These are phyloP conservation scores for Ciborinia camelliae DNA, from an alignment of 2,329 filamentous ascomycete species.

Conservation along the genomic window DNA sequence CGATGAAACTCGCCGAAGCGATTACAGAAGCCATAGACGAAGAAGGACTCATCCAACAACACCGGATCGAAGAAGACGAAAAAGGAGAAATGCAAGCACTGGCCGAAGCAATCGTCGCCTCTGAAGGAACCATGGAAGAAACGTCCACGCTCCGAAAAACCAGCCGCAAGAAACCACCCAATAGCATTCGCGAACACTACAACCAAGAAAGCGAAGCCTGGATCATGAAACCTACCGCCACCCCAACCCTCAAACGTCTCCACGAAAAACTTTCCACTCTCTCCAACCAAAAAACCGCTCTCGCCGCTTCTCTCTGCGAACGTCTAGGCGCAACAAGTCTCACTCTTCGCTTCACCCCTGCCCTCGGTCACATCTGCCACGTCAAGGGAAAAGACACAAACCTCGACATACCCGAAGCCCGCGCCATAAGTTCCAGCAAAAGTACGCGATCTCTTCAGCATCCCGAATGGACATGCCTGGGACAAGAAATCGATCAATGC, in stretches of 20 bases:
- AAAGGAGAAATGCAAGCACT: slow-evolving; percentile 68
- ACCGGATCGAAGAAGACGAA: slow-evolving; percentile 71
- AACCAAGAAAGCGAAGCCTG: slow-evolving; percentile 58
- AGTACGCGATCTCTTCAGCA: slow-evolving; percentile 82
- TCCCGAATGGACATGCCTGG: slow-evolving; percentile 78
- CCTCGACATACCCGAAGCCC: slow-evolving; percentile 35
- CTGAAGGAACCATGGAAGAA: slow-evolving; percentile 60
- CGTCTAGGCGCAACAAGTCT: slow-evolving; percentile 62
- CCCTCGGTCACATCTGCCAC: slow-evolving; percentile 85
- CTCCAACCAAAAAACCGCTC: slow-evolving; percentile 53
- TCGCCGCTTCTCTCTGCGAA: slow-evolving; percentile 60
- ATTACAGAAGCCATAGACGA: slow-evolving; percentile 86
- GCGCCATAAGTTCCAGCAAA: slow-evolving; percentile 73
- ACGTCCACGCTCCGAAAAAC: slow-evolving; percentile 44
- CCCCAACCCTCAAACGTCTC: slow-evolving; percentile 58
- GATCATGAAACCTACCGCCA: slow-evolving; percentile 68
- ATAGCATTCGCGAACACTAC: slow-evolving; percentile 55
- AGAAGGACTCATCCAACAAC: slow-evolving; percentile 78
- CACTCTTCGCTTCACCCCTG: slow-evolving; percentile 80
- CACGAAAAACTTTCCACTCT: slow-evolving; percentile 65
- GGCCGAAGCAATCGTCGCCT: slow-evolving; percentile 66
- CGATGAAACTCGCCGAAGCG: slow-evolving; percentile 62
- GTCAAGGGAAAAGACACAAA: slow-evolving; percentile 74
- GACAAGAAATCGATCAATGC: slow-evolving; percentile 72
- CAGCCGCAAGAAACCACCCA: slow-evolving; percentile 43